phyloP scores from a whole-genome alignment of 2,329 filamentous ascomycete species.

The Sarocladiaceae sp. region DNA sequence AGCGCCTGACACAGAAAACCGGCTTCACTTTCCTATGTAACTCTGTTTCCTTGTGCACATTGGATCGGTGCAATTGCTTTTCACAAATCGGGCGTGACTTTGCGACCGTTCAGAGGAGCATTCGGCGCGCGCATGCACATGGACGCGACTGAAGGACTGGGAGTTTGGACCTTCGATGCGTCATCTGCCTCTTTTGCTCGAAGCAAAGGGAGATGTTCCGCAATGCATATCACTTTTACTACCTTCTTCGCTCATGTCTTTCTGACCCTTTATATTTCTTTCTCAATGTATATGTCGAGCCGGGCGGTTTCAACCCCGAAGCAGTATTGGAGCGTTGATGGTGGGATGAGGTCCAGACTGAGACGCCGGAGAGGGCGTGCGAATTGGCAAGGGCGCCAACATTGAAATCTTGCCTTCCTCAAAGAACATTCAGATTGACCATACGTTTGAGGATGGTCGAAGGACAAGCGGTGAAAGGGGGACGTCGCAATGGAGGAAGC shows the following conservation, averaged over 20 bases:
- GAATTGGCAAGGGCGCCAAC: too few relatives aligned
- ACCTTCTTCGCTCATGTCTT: constrained; percentile 5
- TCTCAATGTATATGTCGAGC: background rate
- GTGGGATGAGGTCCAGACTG: too few relatives aligned
- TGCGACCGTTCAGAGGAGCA: background rate
- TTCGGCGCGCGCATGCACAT: background rate
- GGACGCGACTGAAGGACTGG: background rate
- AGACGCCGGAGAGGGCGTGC: too few relatives aligned
- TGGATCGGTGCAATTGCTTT: constrained; percentile 1
- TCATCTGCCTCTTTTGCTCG: background rate
- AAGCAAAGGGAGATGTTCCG: background rate
- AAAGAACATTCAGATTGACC: too few relatives aligned
- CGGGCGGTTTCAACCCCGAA: background rate
- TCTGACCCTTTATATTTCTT: background rate
- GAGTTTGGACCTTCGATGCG: background rate
- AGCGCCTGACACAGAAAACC: background rate
- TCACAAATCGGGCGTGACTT: background rate
- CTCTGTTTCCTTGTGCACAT: constrained; percentile 3
- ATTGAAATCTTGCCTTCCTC: too few relatives aligned
- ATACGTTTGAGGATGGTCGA: too few relatives aligned
- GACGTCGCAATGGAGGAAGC: too few relatives aligned
- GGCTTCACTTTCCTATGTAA: constrained; percentile 5
- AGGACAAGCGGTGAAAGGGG: too few relatives aligned
- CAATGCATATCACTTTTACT: background rate
- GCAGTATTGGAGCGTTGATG: too few relatives aligned